phyloP scores from a whole-genome alignment of 108 stramenopile species.

The Ochromonas danica region DNA sequence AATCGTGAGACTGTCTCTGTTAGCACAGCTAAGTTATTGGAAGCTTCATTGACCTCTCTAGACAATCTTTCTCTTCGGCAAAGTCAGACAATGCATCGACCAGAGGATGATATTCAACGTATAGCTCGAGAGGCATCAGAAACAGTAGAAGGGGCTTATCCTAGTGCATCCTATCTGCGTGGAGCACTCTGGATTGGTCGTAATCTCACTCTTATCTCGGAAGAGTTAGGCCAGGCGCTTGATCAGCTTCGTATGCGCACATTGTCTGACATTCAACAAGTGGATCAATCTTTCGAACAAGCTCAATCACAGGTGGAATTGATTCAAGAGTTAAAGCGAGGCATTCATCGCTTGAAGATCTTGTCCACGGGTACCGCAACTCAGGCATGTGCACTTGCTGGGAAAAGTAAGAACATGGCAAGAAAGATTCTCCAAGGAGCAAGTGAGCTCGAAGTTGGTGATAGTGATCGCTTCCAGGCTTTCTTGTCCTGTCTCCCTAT shows the following conservation, averaged over 20 bases:
- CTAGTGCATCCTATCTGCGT: conserved; percentile 13
- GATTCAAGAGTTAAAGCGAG: too few species aligned
- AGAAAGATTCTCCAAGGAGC: too few species aligned
- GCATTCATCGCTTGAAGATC: too few species aligned
- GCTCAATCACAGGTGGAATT: too few species aligned
- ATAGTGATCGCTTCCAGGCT: background rate
- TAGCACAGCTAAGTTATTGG: background rate
- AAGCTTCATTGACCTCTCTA: conserved; percentile 22
- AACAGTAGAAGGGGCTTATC: background rate
- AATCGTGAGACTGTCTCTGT: background rate
- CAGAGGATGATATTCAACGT: background rate
- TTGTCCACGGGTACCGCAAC: too few species aligned
- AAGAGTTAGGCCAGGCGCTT: conserved; percentile 3
- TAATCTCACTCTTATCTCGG: conserved; percentile 6
- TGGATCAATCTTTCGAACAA: background rate
- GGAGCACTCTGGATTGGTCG: conserved; percentile 29
- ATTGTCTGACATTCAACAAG: background rate
- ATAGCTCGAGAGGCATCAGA: too few species aligned
- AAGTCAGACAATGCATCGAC: background rate
- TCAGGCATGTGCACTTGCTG: too few species aligned
- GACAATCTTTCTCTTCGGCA: background rate
- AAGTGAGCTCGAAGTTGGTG: background rate
- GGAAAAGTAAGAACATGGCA: too few species aligned
- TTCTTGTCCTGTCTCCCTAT: background rate
- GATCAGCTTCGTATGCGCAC: background rate